phyloP scores from a whole-genome alignment of 169 alveolate species.

The Eimeria praecox region DNA sequence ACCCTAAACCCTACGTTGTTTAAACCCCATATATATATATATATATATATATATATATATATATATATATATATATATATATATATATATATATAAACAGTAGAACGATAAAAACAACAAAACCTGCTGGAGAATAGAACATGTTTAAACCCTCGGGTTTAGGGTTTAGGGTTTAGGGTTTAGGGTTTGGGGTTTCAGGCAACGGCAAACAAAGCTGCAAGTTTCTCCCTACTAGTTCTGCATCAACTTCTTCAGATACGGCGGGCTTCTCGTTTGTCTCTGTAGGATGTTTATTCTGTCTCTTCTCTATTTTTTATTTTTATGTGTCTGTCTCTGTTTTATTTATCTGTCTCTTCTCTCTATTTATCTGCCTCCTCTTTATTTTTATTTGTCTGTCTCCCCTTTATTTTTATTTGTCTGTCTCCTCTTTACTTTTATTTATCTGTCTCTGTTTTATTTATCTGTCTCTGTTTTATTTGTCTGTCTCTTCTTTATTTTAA shows the following conservation, averaged over 20 bases:
- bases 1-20: slow-evolving; percentile 53
- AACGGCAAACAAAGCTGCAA: slow-evolving; percentile 18
- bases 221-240: not conserved
- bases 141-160: not conserved
- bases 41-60: too few species aligned
- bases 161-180: slow-evolving; percentile 44
- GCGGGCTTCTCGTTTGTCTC: not conserved
- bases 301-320: not conserved
- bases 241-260: not conserved
- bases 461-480: not conserved
- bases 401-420: not conserved
- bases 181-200: slow-evolving; percentile 14
- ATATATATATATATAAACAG: too few species aligned
- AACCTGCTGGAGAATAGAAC: not conserved
- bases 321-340: too few species aligned
- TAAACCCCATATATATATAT: too few species aligned
- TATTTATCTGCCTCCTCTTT: not conserved
- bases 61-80: too few species aligned
- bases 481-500: not conserved
- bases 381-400: not conserved
- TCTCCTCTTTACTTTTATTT: not conserved
- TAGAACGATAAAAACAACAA: not conserved
- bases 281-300: not conserved
- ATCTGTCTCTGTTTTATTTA: not conserved
- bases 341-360: too few species aligned